These are phyloP conservation scores for Castanospermum australe DNA, from an alignment of 306 rosid genomes.

Conservation along the genomic window DNA sequence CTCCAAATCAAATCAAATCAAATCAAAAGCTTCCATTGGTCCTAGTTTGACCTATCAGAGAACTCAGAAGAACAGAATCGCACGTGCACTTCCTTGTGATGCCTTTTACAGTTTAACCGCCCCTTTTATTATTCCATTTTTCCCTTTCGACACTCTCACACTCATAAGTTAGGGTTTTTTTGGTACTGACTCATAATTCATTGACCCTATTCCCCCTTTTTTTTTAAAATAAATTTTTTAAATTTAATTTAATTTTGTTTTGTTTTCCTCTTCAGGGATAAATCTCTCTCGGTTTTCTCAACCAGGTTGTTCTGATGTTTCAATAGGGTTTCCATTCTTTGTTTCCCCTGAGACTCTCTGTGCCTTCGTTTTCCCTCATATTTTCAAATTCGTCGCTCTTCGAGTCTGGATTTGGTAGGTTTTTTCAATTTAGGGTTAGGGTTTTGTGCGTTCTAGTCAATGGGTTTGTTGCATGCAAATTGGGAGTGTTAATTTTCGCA, in stretches of 20 bases:
- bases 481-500: constrained; percentile 13
- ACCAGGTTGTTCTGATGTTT: constrained; percentile 28
- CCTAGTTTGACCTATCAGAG: too few species aligned
- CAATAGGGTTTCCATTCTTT: constrained; percentile 47
- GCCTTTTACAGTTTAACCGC: constrained; percentile 28
- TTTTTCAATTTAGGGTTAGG: constrained; percentile 41
- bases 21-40: too few species aligned
- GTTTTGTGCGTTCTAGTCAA: constrained; percentile 44
- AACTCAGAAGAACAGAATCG: neutral
- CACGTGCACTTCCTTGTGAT: constrained; percentile 16
- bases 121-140: neutral
- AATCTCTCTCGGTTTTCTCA: constrained; percentile 55
- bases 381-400: constrained; percentile 37
- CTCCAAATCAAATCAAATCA: too few species aligned
- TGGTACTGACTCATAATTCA: too few species aligned
- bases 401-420: constrained; percentile 25
- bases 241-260: neutral
- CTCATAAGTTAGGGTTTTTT: too few species aligned
- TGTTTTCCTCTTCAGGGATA: constrained; percentile 11
- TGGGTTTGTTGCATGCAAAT: constrained; percentile 25
- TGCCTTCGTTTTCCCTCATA: constrained; percentile 15
- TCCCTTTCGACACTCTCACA: neutral
- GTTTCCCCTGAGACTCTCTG: neutral
- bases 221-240: neutral
- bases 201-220: neutral